phyloP scores from a whole-genome alignment of 495 filamentous ascomycete genomes.

The Xylona heveae region DNA sequence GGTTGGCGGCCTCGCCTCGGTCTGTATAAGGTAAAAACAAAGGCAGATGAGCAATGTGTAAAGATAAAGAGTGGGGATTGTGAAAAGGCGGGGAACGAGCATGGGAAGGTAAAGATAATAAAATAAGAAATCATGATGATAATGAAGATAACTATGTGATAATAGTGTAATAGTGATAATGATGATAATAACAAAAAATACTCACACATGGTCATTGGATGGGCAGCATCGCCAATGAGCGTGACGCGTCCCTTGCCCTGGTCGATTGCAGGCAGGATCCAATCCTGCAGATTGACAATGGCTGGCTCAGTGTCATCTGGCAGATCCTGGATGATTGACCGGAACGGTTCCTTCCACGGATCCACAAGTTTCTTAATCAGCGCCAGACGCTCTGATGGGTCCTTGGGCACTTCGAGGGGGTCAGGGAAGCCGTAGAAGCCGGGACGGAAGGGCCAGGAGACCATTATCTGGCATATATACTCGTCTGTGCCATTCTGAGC shows the following conservation, averaged over 20 bases:
- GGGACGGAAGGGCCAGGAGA: slow-evolving; percentile 27
- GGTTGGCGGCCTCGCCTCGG: slow-evolving; percentile 38
- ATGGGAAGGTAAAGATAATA: neutral
- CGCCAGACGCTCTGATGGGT: slow-evolving; percentile 19
- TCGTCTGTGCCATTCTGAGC: slow-evolving; percentile 6
- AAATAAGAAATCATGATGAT: too few relatives aligned
- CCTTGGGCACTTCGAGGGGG: slow-evolving; percentile 18
- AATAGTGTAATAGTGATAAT: too few relatives aligned
- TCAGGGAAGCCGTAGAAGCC: slow-evolving; percentile 10
- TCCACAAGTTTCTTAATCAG: slow-evolving; percentile 29
- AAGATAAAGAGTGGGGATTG: neutral
- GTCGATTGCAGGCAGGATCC: slow-evolving; percentile 17
- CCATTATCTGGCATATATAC: slow-evolving; percentile 26
- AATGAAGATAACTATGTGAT: too few relatives aligned
- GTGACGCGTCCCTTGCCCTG: slow-evolving; percentile 15
- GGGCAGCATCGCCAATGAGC: slow-evolving; percentile 9
- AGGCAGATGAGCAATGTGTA: neutral
- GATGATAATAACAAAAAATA: neutral
- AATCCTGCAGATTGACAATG: slow-evolving; percentile 32
- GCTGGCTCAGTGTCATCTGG: slow-evolving; percentile 25
- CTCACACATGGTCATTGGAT: slow-evolving; percentile 9
- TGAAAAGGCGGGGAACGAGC: slow-evolving; percentile 5
- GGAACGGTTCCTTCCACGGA: slow-evolving; percentile 35
- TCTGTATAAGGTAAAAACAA: slow-evolving; percentile 8
- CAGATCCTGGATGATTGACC: slow-evolving; percentile 21